A percentile compares a stretch with the other conserved stretches of the same genome.
phyloP scores from a whole-genome alignment of 805 yeast genomes.

The Cyberlindnera subsufficiens region DNA sequence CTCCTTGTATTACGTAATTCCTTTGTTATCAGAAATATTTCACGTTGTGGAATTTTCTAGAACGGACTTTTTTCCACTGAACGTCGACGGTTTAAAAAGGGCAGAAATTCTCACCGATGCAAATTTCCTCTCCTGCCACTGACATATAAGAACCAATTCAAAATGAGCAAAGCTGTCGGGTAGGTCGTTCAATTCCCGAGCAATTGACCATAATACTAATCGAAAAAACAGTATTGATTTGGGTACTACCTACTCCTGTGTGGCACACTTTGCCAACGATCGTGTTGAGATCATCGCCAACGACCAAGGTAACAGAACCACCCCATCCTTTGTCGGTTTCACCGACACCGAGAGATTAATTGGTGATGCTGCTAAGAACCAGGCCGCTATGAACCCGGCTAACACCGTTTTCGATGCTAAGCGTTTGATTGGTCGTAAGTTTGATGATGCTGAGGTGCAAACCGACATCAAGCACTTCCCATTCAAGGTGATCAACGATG shows the following conservation, averaged over 20 bases:
- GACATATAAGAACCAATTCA: conserved; percentile 1
- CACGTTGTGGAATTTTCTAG: conserved; percentile 15
- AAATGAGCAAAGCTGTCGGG: conserved; percentile 44
- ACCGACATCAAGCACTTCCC: conserved; percentile 82
- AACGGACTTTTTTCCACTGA: conserved; percentile 1
- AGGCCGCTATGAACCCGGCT: conserved; percentile 87
- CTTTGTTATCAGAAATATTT: not conserved
- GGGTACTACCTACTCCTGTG: conserved; percentile 63
- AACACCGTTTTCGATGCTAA: conserved; percentile 91
- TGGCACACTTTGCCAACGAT: conserved; percentile 88
- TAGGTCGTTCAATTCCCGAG: conserved; percentile 30
- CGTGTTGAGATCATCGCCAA: conserved; percentile 94
- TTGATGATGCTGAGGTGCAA: conserved; percentile 70
- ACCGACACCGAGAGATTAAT: conserved; percentile 74
- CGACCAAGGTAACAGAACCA: conserved; percentile 98
- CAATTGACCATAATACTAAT: not conserved
- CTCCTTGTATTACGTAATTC: not conserved
- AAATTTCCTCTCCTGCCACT: too few relatives aligned
- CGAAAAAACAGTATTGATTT: conserved; percentile 23
- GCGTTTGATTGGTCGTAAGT: conserved; percentile 92
- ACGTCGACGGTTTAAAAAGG: too few relatives aligned
- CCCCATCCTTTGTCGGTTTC: conserved; percentile 94
- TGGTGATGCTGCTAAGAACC: conserved; percentile 29
- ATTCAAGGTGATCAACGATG: conserved; percentile 68
- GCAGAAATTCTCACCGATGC: too few relatives aligned